Evolutionary conservation across 2,329 filamentous ascomycete species (phyloP).

Genomic region (Lojkania enalia): DNA sequence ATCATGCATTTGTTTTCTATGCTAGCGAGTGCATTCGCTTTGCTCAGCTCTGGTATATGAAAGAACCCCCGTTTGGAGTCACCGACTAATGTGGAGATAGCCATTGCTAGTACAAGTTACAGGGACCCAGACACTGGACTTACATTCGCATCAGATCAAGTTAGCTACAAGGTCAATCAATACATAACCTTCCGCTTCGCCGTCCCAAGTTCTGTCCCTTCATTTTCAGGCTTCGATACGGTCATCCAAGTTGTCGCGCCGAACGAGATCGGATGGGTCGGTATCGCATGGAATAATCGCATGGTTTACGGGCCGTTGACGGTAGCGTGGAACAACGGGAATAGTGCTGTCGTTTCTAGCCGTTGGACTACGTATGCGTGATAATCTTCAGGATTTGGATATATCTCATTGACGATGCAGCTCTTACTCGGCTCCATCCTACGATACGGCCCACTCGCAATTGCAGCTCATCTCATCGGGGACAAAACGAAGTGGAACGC

Average conservation of each 20-base stretch:
- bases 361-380: slow-evolving; percentile 38
- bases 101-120: background rate
- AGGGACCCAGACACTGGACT: background rate
- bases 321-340: slow-evolving; percentile 32
- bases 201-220: slow-evolving; percentile 23
- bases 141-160: background rate
- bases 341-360: slow-evolving; percentile 29
- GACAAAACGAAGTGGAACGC: slow-evolving; percentile 33
- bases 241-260: slow-evolving; percentile 36
- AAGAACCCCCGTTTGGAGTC: too few species aligned
- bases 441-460: too few species aligned
- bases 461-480: slow-evolving; percentile 27
- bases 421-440: too few species aligned
- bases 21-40: too few species aligned
- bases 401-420: too few species aligned
- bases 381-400: too few species aligned
- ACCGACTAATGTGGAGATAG: too few species aligned
- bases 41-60: too few species aligned
- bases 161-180: background rate
- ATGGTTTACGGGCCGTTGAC: slow-evolving; percentile 38
- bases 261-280: slow-evolving; percentile 32
- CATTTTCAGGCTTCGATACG: slow-evolving; percentile 27
- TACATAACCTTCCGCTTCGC: slow-evolving; percentile 37
- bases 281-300: slow-evolving; percentile 35
- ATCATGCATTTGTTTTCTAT: too few species aligned